Percentiles rank a stretch among this genome's conserved stretches.
Evolutionary conservation across 495 filamentous ascomycete genomes (phyloP).

Genomic region (Lasiosphaeria ovina): DNA sequence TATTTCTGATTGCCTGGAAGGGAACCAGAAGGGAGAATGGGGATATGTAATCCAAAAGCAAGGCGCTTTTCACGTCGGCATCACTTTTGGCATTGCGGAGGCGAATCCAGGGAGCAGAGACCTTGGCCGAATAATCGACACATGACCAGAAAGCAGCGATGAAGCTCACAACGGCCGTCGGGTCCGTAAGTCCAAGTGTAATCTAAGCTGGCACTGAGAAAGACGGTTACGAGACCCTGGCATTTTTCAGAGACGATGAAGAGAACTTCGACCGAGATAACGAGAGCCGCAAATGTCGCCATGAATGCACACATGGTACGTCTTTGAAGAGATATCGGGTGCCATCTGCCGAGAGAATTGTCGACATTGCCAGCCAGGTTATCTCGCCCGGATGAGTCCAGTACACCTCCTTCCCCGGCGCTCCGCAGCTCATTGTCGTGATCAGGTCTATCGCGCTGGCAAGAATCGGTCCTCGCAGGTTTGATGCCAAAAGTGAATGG

Average conservation of each 20-base stretch:
- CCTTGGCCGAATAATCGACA: neutral
- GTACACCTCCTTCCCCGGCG: too few relatives aligned
- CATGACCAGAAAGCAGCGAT: neutral
- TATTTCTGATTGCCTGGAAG: neutral
- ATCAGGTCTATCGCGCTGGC: too few relatives aligned
- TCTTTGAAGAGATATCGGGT: neutral
- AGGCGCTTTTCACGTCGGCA: neutral
- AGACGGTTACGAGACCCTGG: neutral
- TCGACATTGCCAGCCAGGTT: neutral
- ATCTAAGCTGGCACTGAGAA: neutral
- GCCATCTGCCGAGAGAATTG: neutral
- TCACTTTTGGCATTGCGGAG: too few relatives aligned
- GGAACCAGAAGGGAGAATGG: neutral
- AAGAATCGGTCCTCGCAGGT: too few relatives aligned
- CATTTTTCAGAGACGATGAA: neutral
- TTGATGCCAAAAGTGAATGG: too few relatives aligned
- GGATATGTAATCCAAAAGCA: conserved; percentile 1
- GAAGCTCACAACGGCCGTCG: neutral
- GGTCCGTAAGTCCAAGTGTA: neutral
- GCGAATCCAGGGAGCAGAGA: neutral
- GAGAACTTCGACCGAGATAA: neutral
- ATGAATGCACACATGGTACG: neutral
- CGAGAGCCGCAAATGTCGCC: neutral
- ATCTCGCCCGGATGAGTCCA: too few relatives aligned
- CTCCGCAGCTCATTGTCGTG: too few relatives aligned